Conservation (phyloP, 2,329 filamentous ascomycete species). For the Trichoderma atrobrunneum region DNA sequence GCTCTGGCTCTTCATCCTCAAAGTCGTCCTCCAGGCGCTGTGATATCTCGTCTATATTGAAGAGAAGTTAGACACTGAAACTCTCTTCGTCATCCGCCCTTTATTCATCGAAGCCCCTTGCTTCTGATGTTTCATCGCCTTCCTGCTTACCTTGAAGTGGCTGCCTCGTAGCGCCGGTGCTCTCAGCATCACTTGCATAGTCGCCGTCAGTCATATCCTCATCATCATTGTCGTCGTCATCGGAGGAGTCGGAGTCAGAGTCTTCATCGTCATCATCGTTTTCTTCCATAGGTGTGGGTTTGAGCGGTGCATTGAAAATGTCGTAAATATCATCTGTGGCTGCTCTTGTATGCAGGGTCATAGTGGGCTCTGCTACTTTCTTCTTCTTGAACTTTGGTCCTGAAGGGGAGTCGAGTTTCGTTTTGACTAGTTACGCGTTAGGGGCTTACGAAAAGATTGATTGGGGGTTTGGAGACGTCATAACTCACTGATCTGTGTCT, state of each 20-base stretch:
- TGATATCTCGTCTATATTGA: slow-evolving; percentile 32
- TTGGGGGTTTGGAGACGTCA: no score
- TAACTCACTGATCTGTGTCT: slow-evolving; percentile 83
- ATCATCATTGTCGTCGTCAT: background rate
- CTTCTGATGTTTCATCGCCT: slow-evolving; percentile 53
- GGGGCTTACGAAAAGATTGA: background rate
- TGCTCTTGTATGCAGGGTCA: slow-evolving; percentile 94
- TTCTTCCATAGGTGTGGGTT: slow-evolving; percentile 28
- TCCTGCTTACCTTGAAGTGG: slow-evolving; percentile 48
- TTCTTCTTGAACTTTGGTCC: slow-evolving; percentile 81
- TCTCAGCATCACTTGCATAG: slow-evolving; percentile 84
- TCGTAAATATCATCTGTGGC: slow-evolving; percentile 97
- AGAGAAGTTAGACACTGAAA: slow-evolving; percentile 31
- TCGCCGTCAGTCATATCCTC: slow-evolving; percentile 54
- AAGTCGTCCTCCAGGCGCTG: background rate
- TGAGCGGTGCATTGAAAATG: slow-evolving; percentile 81
- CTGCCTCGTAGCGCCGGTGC: slow-evolving; percentile 72
- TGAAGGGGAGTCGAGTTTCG: slow-evolving; percentile 86
- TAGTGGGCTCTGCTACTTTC: slow-evolving; percentile 77
- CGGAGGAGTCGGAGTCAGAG: background rate
- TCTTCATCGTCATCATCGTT: slow-evolving; percentile 39
- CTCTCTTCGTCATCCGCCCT: slow-evolving; percentile 35
- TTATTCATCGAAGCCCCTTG: slow-evolving; percentile 64
- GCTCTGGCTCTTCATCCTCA: slow-evolving; percentile 21
- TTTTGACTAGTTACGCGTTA: slow-evolving; percentile 63